These are phyloP conservation scores for Nemania sp. DNA, from an alignment of 2,329 filamentous ascomycete genomes.

Conservation along the genomic window DNA sequence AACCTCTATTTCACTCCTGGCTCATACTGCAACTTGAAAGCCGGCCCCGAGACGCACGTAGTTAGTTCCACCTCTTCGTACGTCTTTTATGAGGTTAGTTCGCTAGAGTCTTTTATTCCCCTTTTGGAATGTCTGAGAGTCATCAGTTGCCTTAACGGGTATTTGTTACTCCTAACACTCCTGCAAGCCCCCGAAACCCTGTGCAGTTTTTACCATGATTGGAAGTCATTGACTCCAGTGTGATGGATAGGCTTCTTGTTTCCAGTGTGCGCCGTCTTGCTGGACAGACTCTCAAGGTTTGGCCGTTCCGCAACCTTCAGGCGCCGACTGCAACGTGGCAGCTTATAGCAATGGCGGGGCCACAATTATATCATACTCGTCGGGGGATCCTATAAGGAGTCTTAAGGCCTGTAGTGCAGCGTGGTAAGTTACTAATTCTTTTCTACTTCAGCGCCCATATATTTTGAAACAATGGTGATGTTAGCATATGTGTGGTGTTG, in stretches of 20 bases:
- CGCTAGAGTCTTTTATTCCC: too few species aligned
- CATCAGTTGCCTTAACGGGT: too few species aligned
- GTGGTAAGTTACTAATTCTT: conserved; percentile 31
- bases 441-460: too few species aligned
- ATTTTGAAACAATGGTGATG: too few species aligned
- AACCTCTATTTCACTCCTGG: conserved; percentile 14
- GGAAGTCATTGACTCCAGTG: too few species aligned
- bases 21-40: conserved; percentile 21
- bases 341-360: conserved; percentile 27
- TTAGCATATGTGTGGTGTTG: too few species aligned
- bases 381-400: conserved; percentile 19
- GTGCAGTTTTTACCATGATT: too few species aligned
- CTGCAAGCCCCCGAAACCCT: too few species aligned
- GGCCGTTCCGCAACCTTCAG: conserved; percentile 26
- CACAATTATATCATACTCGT: conserved; percentile 24
- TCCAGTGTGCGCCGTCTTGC: conserved; percentile 23
- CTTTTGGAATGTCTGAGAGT: too few species aligned
- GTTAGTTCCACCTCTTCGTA: conserved; percentile 19
- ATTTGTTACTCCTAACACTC: too few species aligned
- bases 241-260: too few species aligned
- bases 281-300: conserved; percentile 16
- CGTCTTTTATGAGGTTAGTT: conserved; percentile 19
- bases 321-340: conserved; percentile 18
- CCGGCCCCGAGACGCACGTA: conserved; percentile 20
- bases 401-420: conserved; percentile 18